Evolutionary conservation across 2,329 filamentous ascomycete species (phyloP).

Genomic region (Aureobasidium vineae): DNA sequence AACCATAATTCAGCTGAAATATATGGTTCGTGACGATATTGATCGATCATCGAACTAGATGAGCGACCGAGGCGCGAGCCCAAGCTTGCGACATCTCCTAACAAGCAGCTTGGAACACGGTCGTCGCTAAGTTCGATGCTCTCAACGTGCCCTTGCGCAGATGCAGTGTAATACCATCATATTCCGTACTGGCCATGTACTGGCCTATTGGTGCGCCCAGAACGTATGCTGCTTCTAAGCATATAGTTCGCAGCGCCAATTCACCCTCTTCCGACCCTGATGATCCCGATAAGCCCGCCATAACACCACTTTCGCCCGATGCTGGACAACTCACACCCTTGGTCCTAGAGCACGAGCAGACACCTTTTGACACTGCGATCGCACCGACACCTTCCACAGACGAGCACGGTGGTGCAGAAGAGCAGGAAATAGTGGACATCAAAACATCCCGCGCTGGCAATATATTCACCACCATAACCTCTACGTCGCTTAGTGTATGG

Average conservation of each 20-base stretch:
- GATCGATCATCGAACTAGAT: not conserved
- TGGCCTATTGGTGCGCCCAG: conserved; percentile 84
- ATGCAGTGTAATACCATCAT: conserved; percentile 23
- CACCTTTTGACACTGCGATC: not conserved
- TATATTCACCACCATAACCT: conserved; percentile 82
- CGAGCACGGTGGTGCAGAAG: not conserved
- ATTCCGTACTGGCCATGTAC: conserved; percentile 62
- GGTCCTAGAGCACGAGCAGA: conserved; percentile 13
- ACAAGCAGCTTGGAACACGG: not conserved
- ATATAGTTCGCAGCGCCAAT: conserved; percentile 52
- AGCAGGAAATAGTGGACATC: conserved; percentile 63
- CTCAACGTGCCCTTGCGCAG: conserved; percentile 17
- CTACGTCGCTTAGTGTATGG: conserved; percentile 87
- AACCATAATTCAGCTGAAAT: not conserved
- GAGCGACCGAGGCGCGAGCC: not conserved
- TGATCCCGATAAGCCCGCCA: conserved; percentile 40
- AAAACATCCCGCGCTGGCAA: conserved; percentile 76
- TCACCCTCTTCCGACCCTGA: conserved; percentile 59
- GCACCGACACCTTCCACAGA: not conserved
- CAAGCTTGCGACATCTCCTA: conserved; percentile 10
- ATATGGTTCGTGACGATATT: too few relatives aligned
- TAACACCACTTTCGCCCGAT: conserved; percentile 12
- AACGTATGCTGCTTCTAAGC: conserved; percentile 75
- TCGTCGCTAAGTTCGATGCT: not conserved
- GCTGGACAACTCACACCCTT: conserved; percentile 18